Percentiles rank a stretch among this genome's conserved stretches.
These are phyloP conservation scores for Omphalea diandra DNA, from an alignment of 441 rosid species.

Conservation along the genomic window DNA sequence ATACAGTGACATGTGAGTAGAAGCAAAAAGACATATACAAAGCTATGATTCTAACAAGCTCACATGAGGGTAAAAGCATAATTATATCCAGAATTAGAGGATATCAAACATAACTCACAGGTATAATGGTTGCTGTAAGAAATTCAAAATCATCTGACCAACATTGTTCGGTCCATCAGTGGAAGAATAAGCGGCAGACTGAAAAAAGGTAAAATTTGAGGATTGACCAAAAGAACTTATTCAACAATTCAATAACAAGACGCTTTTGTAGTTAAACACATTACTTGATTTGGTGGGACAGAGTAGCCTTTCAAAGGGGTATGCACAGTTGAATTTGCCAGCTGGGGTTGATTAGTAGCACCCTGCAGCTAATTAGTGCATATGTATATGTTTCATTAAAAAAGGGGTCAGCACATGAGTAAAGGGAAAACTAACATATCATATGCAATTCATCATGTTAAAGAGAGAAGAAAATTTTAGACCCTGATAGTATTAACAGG, in stretches of 20 bases:
- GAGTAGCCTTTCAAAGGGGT: slow-evolving; percentile 49
- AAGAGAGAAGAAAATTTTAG: background rate
- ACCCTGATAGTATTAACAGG: slow-evolving; percentile 9
- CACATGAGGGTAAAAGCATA: background rate
- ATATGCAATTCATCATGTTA: background rate
- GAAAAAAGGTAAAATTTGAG: slow-evolving; percentile 25
- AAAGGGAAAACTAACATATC: background rate
- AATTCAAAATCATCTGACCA: slow-evolving; percentile 48
- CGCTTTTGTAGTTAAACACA: slow-evolving; percentile 14
- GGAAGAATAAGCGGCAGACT: slow-evolving; percentile 42
- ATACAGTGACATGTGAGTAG: background rate
- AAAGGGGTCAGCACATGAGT: background rate
- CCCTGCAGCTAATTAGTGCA: slow-evolving; percentile 40
- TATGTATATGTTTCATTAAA: slow-evolving; percentile 13
- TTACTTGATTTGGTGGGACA: slow-evolving; percentile 57
- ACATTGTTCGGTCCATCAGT: slow-evolving; percentile 39
- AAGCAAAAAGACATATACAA: background rate
- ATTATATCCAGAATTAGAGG: background rate
- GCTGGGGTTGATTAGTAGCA: slow-evolving; percentile 46
- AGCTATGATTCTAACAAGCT: background rate
- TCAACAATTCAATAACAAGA: background rate
- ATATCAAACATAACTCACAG: slow-evolving; percentile 53
- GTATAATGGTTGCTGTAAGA: slow-evolving; percentile 54
- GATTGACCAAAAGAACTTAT: background rate
- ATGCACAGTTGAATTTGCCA: slow-evolving; percentile 47